Percentiles rank a stretch among this genome's conserved stretches.
Evolutionary conservation across 495 filamentous ascomycete species (phyloP).

Genomic region (Corynascus novoguineensis): DNA sequence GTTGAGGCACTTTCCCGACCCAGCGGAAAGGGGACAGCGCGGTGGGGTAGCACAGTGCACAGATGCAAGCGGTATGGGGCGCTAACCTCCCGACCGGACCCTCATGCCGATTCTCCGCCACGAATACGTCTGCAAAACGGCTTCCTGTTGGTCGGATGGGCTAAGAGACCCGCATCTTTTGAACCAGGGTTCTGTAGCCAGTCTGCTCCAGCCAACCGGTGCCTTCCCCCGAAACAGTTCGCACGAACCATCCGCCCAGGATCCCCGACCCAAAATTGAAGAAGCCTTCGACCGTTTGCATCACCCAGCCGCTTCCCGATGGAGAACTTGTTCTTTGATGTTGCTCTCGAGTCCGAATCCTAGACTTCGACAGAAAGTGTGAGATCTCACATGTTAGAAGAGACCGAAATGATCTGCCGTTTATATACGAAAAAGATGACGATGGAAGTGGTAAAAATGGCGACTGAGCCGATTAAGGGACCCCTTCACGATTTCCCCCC

Average conservation of each 20-base stretch:
- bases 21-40: slow-evolving; percentile 13
- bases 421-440: too few relatives aligned
- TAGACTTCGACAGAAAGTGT: too few relatives aligned
- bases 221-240: slow-evolving; percentile 1
- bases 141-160: slow-evolving; percentile 17
- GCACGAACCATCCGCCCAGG: background rate
- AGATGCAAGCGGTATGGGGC: background rate
- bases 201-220: slow-evolving; percentile 15
- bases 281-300: background rate
- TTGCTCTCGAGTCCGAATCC: background rate
- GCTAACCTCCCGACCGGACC: slow-evolving; percentile 20
- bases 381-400: too few relatives aligned
- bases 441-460: background rate
- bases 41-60: slow-evolving; percentile 17
- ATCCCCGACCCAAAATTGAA: background rate
- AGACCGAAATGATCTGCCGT: too few relatives aligned
- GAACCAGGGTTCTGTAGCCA: slow-evolving; percentile 29
- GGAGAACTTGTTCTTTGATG: background rate
- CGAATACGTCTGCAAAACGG: background rate
- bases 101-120: slow-evolving; percentile 23
- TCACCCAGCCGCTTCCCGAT: background rate
- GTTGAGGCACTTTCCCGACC: slow-evolving; percentile 22
- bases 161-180: background rate
- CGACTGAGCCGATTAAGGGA: background rate
- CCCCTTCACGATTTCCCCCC: background rate